Conservation (phyloP, 192 early-diverging fungal species). For the Entomortierella lignicola region DNA sequence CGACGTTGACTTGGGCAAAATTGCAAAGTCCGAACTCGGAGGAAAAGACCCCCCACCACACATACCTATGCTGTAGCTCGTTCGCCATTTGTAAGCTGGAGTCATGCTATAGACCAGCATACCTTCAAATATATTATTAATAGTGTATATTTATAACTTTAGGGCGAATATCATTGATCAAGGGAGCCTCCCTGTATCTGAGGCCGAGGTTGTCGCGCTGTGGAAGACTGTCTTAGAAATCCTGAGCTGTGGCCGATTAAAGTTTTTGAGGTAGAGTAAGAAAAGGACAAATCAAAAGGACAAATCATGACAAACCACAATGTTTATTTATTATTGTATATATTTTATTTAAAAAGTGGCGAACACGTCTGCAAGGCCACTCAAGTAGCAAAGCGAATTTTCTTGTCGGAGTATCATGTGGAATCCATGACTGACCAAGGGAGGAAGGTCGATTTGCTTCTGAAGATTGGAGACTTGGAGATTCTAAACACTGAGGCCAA, state of each 20-base stretch:
- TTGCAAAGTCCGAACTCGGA: too few species aligned
- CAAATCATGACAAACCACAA: too few species aligned
- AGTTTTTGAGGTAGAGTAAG: slow-evolving; percentile 12
- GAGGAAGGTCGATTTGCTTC: slow-evolving; percentile 3
- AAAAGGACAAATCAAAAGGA: too few species aligned
- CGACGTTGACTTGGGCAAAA: too few species aligned
- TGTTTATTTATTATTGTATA: not conserved
- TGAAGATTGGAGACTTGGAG: slow-evolving; percentile 2
- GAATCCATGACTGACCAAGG: not conserved
- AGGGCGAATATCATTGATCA: slow-evolving; percentile 7
- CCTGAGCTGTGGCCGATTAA: slow-evolving; percentile 11
- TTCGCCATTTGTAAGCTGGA: too few species aligned
- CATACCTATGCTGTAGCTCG: too few species aligned
- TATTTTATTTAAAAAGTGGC: not conserved
- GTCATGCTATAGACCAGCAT: too few species aligned
- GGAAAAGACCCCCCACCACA: too few species aligned
- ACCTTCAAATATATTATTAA: too few species aligned
- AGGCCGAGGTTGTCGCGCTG: slow-evolving; percentile 11
- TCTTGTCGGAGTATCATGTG: not conserved
- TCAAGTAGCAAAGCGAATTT: not conserved
- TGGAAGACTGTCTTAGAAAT: slow-evolving; percentile 10
- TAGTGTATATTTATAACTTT: too few species aligned
- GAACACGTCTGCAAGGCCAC: slow-evolving; percentile 15
- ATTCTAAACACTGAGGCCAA: slow-evolving; percentile 17
- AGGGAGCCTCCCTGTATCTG: not conserved